Evolutionary conservation across 768 basidiomycete species (phyloP), one percentile per base, ranked within the genome.

Genomic region (Podaxis sp.): DNA sequence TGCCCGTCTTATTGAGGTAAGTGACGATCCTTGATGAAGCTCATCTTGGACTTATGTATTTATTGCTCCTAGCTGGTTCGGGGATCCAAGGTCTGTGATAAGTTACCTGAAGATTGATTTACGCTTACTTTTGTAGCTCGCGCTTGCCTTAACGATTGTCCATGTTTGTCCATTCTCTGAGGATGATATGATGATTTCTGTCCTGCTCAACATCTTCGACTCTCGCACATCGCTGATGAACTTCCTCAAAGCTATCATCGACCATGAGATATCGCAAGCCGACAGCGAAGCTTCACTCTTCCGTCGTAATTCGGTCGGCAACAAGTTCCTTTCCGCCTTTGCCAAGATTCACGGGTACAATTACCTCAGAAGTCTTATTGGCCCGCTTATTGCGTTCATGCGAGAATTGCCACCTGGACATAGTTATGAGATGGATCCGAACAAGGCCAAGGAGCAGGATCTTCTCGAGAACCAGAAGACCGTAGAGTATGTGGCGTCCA

Each of bases 341-440:
- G 93, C 92, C 3, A 87, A 83, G 70, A 86, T 90, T n/a, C 93
- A 95, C 64, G 96, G 95, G 3, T 97, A 96, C 73, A 87, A 88
- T 62, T 97, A 96, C 73, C 78, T 97, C n/a, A 84, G 95, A 20
- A 85, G 82, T 50, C 80, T 96, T 24, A 83, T 96, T 51, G 78
- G 83, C 48, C 93, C 94, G 2, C 79, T 96, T 33, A 82, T 97
- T 65, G 83, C 88, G 66, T 84, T 84, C 22, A 90, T 97, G 83
- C 74, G 82, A 4, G 78, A 84, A 4, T 82, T 91, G 74, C 91
- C 93, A 2, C 71, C 85, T 6, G 92, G 88, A 10, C 86, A 85
- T 60, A 85, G 86, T 1, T 95, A 90, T 70, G 90, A 93, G 63
- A 76, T 96, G 37, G 92, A 96, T 73, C 90, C 93, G 55, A 73